Base-by-base conservation (phyloP, 768 basidiomycete species). In the Pisolithus orientalis region DNA sequence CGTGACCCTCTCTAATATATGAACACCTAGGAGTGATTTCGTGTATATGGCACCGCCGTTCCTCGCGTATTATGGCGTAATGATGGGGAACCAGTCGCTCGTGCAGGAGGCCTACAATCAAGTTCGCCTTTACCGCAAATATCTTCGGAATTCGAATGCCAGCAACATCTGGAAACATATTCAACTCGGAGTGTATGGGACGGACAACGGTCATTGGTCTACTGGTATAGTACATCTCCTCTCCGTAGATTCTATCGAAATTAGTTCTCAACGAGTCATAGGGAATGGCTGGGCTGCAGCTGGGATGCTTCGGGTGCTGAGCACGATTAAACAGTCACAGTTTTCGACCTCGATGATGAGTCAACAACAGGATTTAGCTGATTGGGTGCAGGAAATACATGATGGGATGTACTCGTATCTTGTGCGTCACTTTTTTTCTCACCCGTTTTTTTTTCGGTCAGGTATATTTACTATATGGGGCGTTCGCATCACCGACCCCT, bases 221-320 rank as follows among this genome's bases (percentile, higher is more conserved):
- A 90, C 90, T 4, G 87, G 87, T 84, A 44, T 46, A 72, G 87
- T 84, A 44, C 47, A 72, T 65, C 45, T 4, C 7, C 17, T 13
- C 29, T 29, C 8, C 29, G 28, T 14, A 5, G 14, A 5, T 54
- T 1, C 29, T 40, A 27, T 11, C 24, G 2, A 14, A 10, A 3
- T 31, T 25, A 6, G 2, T 50, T 17, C 27, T 24, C 39, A 4
- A 16, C 44, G 6, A 5, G 9, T 10, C 24, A 27, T 46, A 87
- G 91, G 91, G 0, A 93, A 94, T 52, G 92, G 74, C 3, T 95
- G 93, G 93, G 93, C 87, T 0, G 89, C 90, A 0, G 86, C 83
- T 16, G 92, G 93, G 1, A 92, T 92, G 78, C 72, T 90, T 9
- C 83, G 92, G 6, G 92, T 94, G 3, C 72, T 87, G 1, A 83